Evolutionary conservation across 2,329 filamentous ascomycete species (phyloP), one percentile per base, ranked within the genome.

Genomic region (Aciculosporium take): DNA sequence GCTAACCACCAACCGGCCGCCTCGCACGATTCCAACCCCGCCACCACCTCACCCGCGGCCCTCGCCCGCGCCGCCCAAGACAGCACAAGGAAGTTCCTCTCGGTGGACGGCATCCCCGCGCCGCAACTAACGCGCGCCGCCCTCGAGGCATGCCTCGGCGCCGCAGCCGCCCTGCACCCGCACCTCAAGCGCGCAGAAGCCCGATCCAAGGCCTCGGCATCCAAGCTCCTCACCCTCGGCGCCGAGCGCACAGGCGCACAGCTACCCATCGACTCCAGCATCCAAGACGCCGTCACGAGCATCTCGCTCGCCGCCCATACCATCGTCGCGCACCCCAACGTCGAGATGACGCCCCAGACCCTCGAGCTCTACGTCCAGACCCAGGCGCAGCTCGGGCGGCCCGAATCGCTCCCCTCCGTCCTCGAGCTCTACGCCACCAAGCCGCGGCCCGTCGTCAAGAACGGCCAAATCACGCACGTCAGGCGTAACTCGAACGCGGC

Each of bases 371-470:
- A 95, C 60, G 79, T 94, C 46, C 69, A 74, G 29, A 76, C 85
- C 34, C 86, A 94, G 58, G 70, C 79, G 23, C 70, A 79, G 9
- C 72, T 96, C 33, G 74, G 77, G 46, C 77, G 73, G 43, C 79
- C 86, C 3, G 76, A 84, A 48, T 79, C 83, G 34, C 74, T 96
- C 47, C 86, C 89, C 6, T 74, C 80, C 45, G 76, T 87, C 32
- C 81, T 98, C 54, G 67, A 79, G 42, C 70, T 95, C 40, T 96
- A 89, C 58, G 84, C 85, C 37, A 75, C 76, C 51, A 98, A 96
- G 61, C 81, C 84, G 8, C 67, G 78, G 47, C 83, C 87, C 2
- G 63, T 71, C 39, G 66, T 76, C 51, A 68, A 69, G 39, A 69
- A 73, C 15, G 72, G 71, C 13, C 71, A 72, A 7, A 65, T 84